Evolutionary conservation across 495 filamentous ascomycete genomes (phyloP).

Genomic region (Penicillium cinerascens): DNA sequence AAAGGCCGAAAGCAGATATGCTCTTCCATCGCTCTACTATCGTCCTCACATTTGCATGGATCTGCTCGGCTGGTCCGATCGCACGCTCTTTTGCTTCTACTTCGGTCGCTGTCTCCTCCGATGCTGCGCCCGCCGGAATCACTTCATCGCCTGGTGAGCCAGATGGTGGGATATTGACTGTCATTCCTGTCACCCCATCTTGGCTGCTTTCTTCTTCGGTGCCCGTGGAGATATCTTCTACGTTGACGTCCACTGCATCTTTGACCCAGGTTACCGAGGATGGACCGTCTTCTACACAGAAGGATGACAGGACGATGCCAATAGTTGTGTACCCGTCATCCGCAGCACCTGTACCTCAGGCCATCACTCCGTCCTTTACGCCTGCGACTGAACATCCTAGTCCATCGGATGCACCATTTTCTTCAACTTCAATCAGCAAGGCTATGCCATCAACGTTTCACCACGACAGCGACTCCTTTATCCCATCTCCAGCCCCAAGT

Average conservation of each 20-base stretch:
- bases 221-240: not conserved
- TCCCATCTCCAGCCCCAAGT: not conserved
- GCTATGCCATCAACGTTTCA: not conserved
- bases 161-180: constrained; percentile 11
- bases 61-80: constrained; percentile 40
- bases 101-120: not conserved
- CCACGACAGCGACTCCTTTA: not conserved
- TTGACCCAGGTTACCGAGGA: not conserved
- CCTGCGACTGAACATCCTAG: not conserved
- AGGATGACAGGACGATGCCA: not conserved
- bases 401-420: not conserved
- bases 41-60: constrained; percentile 16
- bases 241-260: not conserved
- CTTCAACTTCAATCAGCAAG: not conserved
- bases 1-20: constrained; percentile 18
- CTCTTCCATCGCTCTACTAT: constrained; percentile 12
- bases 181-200: constrained; percentile 19
- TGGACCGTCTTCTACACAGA: not conserved
- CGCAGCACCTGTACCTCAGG: not conserved
- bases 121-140: not conserved
- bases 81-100: constrained; percentile 12
- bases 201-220: constrained; percentile 6
- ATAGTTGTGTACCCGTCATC: not conserved
- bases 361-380: not conserved
- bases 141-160: not conserved